Evolutionary conservation across 2,329 filamentous ascomycete species (phyloP).

Genomic region (Penicillium concentricum): DNA sequence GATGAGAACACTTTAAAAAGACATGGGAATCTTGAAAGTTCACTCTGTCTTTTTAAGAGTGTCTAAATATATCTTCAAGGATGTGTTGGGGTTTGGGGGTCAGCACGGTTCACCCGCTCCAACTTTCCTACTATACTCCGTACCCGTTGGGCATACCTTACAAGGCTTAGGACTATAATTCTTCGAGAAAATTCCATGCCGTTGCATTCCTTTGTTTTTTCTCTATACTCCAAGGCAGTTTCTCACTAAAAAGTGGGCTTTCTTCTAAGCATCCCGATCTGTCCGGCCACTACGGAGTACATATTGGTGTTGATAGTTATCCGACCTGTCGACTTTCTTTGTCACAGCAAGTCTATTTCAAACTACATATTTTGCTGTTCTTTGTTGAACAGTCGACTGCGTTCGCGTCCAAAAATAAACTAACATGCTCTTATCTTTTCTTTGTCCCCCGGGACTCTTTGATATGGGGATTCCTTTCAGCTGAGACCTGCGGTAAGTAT

Average conservation of each 20-base stretch:
- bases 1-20: slow-evolving; percentile 1
- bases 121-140: not conserved
- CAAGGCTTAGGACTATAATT: not conserved
- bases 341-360: not conserved
- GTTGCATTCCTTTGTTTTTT: not conserved
- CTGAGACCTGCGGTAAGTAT: not conserved
- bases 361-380: not conserved
- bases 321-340: not conserved
- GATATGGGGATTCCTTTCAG: not conserved
- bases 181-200: not conserved
- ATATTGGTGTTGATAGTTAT: not conserved
- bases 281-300: not conserved
- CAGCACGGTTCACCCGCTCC: slow-evolving; percentile 7
- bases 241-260: not conserved
- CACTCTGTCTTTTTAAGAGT: not conserved
- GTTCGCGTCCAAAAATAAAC: not conserved
- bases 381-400: not conserved
- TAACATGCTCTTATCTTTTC: not conserved
- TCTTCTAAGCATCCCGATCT: not conserved
- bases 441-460: not conserved
- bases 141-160: not conserved
- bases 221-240: not conserved
- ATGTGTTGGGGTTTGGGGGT: slow-evolving; percentile 6
- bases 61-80: not conserved
- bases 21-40: not conserved